phyloP scores from a whole-genome alignment of 176 grass and related monocot genomes.

The Musa beccarii region DNA sequence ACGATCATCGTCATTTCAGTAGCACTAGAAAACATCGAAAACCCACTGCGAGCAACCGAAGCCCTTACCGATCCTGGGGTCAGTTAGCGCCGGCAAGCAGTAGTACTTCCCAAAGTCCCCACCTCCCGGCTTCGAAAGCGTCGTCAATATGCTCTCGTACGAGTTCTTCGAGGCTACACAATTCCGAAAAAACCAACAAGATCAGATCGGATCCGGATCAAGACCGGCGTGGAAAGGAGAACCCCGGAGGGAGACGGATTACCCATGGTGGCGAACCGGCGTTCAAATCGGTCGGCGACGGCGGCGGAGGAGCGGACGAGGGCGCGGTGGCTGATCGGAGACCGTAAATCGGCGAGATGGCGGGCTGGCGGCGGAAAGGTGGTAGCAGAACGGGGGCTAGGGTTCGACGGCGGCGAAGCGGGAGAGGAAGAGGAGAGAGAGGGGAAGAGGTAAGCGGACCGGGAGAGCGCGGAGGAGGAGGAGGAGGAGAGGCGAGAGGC shows the following conservation, averaged over 20 bases:
- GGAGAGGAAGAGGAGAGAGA: background rate
- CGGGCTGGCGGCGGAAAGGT: conserved; percentile 24
- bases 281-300: conserved; percentile 49
- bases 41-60: background rate
- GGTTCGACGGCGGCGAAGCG: background rate
- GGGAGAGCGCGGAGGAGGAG: background rate
- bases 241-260: background rate
- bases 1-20: background rate
- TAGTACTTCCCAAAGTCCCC: conserved; percentile 80
- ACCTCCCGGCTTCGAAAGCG: conserved; percentile 61
- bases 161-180: conserved; percentile 55
- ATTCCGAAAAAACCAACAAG: background rate
- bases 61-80: conserved; percentile 63
- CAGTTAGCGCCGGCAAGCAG: conserved; percentile 69
- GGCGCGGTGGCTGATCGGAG: conserved; percentile 33
- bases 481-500: conserved; percentile 4
- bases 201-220: conserved; percentile 5
- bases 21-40: background rate
- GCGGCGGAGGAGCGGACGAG: conserved; percentile 29
- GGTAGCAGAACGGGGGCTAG: conserved; percentile 6
- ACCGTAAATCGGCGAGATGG: conserved; percentile 31
- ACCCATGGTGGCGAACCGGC: conserved; percentile 80
- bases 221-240: background rate
- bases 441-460: background rate
- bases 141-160: conserved; percentile 73